Evolutionary conservation across 768 basidiomycete species (phyloP).

Genomic region (Mycena polygramma): DNA sequence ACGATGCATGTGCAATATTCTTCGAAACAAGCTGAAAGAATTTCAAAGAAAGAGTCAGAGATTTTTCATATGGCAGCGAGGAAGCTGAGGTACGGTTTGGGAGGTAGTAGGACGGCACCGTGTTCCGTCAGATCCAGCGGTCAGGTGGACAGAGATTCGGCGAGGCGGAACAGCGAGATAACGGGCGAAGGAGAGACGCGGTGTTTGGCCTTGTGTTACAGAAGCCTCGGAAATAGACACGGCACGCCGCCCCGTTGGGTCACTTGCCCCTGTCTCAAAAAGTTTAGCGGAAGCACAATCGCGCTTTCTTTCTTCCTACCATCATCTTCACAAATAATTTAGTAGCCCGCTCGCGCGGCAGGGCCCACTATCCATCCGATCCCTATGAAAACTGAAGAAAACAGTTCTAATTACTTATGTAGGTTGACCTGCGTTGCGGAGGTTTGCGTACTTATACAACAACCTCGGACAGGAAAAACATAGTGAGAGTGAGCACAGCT

Average conservation of each 20-base stretch:
- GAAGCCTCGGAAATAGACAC: not conserved
- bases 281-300: not conserved
- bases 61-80: too few relatives aligned
- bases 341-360: too few relatives aligned
- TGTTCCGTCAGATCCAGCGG: conserved; percentile 73
- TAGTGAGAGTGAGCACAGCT: too few relatives aligned
- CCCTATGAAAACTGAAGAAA: too few relatives aligned
- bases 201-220: not conserved
- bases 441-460: too few relatives aligned
- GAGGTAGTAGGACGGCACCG: conserved; percentile 81
- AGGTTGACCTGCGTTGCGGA: too few relatives aligned
- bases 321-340: not conserved
- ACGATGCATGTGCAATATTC: conserved; percentile 85
- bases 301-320: not conserved
- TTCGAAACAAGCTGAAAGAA: conserved; percentile 73
- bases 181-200: conserved; percentile 10
- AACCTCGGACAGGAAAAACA: too few relatives aligned
- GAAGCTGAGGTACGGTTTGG: conserved; percentile 74
- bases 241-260: not conserved
- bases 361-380: too few relatives aligned
- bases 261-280: conserved; percentile 1
- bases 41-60: too few relatives aligned
- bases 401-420: too few relatives aligned
- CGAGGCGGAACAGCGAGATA: conserved; percentile 62
- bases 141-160: conserved; percentile 68